Evolutionary conservation across 2,329 filamentous ascomycete genomes (phyloP).

Genomic region (Microcyclosporella mali): DNA sequence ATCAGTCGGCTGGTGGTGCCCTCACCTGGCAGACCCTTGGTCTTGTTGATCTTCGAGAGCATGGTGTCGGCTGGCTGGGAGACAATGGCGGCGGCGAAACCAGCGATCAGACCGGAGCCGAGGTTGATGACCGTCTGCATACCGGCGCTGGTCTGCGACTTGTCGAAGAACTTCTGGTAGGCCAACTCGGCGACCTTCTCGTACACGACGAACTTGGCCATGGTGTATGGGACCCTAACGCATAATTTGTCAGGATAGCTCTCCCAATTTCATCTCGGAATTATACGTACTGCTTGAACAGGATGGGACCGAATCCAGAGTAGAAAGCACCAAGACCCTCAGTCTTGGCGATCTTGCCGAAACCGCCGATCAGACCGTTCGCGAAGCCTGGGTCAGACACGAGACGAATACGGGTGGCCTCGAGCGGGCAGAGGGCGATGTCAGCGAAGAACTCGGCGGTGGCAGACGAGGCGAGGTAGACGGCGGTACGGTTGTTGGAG

Average conservation of each 20-base stretch:
- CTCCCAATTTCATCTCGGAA: not conserved
- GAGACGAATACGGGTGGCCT: conserved; percentile 89
- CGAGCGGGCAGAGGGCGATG: conserved; percentile 81
- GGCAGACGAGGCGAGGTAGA: conserved; percentile 66
- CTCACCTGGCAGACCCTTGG: conserved; percentile 79
- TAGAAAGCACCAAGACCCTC: conserved; percentile 85
- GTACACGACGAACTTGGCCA: conserved; percentile 92
- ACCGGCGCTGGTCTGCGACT: conserved; percentile 60
- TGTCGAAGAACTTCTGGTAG: conserved; percentile 60
- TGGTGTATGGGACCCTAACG: conserved; percentile 77
- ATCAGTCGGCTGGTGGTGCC: conserved; percentile 71
- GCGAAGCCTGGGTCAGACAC: conserved; percentile 84
- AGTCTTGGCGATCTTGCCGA: conserved; percentile 73
- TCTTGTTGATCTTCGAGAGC: conserved; percentile 96
- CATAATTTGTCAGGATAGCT: conserved; percentile 6
- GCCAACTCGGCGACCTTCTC: conserved; percentile 76
- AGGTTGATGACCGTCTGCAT: conserved; percentile 77
- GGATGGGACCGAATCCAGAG: conserved; percentile 81
- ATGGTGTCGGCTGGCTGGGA: conserved; percentile 91
- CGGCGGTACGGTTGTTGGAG: conserved; percentile 68
- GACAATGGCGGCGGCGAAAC: conserved; percentile 80
- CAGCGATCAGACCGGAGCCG: conserved; percentile 74
- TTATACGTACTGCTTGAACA: conserved; percentile 64
- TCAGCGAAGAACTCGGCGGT: conserved; percentile 58
- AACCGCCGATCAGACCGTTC: conserved; percentile 69